Evolutionary conservation across 106 monocot genomes (phyloP), one percentile per base, ranked within the genome.

Genomic region (Dactylorhiza incarnata): DNA sequence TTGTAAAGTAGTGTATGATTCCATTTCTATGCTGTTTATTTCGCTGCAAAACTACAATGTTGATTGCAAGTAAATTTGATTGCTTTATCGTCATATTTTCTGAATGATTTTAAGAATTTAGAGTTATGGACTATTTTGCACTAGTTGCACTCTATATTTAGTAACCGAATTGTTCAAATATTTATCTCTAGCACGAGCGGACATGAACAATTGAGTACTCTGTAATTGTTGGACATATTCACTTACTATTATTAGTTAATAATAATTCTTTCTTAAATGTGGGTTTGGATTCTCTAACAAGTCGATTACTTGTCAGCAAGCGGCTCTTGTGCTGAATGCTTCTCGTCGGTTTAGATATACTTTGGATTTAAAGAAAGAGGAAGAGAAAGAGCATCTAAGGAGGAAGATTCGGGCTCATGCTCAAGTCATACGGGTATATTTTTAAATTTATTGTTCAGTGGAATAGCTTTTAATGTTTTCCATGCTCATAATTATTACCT

Each of bases 291-390:
- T 46, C 6, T 69, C 72, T 72, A 20, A 72, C 48, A 49, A 23
- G 45, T 15, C 58, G 62, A 4, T 14, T 74, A 58, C 82, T 82
- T 86, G 56, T 70, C 95, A 95, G 95, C 88, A 92, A 92, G 92
- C 95, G 54, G 90, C 90, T 43, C 88, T 95, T 76, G 95, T 95
- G 76, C 84, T 95, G 9, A 95, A 95, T 90, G 95, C 95, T 67
- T 90, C 95, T 5, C 92, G 95, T 59, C 85, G 95, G 53, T 95
- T 95, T 84, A 87, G 95, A 84, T 95, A 95, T 76, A 95, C 95
- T 16, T 86, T 95, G 2, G 92, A 95, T 75, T 80, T 95, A 71
- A 90, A 89, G 75, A 95, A 80, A 74, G 92, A 90, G 75, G 92
- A 90, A 82, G 92, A 92, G 68, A 92, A 89, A 77, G 92, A 95